phyloP scores from a whole-genome alignment of 495 filamentous ascomycete genomes.

The Jackrogersella minutella region DNA sequence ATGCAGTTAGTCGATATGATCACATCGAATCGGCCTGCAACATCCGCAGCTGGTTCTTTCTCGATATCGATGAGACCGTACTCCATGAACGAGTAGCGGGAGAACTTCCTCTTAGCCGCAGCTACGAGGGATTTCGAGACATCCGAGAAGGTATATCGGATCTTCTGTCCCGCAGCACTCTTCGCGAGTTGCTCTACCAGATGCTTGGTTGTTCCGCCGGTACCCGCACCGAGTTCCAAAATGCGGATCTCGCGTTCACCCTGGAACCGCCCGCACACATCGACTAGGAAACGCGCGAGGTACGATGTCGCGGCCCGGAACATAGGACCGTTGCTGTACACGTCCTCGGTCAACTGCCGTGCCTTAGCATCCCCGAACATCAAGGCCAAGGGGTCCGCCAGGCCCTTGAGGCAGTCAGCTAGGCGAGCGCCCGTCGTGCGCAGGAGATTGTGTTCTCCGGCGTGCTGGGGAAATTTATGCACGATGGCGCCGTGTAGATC shows the following conservation, averaged over 20 bases:
- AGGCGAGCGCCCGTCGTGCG: constrained; percentile 43
- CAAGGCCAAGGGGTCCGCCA: constrained; percentile 43
- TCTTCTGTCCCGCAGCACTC: background rate
- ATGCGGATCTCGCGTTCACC: constrained; percentile 36
- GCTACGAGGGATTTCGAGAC: constrained; percentile 52
- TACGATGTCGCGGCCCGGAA: constrained; percentile 39
- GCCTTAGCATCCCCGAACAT: constrained; percentile 45
- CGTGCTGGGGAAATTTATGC: constrained; percentile 40
- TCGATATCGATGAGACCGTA: constrained; percentile 48
- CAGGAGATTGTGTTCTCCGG: constrained; percentile 42
- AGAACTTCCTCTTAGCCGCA: constrained; percentile 47
- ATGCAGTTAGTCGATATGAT: constrained; percentile 55
- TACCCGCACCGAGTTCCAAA: constrained; percentile 49
- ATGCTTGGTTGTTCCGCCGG: constrained; percentile 28
- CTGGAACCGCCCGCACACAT: constrained; percentile 12
- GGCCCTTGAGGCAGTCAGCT: constrained; percentile 47
- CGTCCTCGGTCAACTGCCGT: constrained; percentile 39
- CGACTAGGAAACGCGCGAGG: constrained; percentile 36
- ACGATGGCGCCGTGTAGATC: constrained; percentile 5
- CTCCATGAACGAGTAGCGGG: constrained; percentile 39
- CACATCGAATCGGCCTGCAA: constrained; percentile 41
- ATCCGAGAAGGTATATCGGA: constrained; percentile 56
- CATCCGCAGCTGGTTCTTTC: constrained; percentile 27
- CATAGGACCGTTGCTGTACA: constrained; percentile 47
- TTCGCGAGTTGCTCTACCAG: constrained; percentile 30